These are phyloP conservation scores for Lenzites betulinus DNA, from an alignment of 768 basidiomycete species.

Conservation along the genomic window DNA sequence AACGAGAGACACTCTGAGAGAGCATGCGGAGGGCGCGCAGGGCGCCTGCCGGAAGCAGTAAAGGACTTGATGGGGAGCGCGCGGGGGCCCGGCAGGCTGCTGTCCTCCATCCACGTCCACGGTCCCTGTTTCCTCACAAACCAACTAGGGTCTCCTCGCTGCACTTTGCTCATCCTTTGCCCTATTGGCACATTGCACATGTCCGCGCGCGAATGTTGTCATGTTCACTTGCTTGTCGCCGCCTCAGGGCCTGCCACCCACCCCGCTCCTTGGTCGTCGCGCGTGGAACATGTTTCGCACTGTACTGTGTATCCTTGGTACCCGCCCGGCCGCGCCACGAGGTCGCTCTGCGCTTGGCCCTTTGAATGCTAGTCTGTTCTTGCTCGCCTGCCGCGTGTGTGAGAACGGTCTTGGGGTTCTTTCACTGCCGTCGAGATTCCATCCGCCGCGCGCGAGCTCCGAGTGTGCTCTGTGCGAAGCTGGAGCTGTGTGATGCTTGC, in stretches of 20 bases:
- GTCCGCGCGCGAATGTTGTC: background rate
- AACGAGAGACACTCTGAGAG: too few relatives aligned
- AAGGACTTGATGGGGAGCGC: too few relatives aligned
- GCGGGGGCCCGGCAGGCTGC: too few relatives aligned
- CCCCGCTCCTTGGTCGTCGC: background rate
- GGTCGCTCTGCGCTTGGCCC: too few relatives aligned
- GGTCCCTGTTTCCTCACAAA: too few relatives aligned
- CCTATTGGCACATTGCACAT: background rate
- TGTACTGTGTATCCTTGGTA: background rate
- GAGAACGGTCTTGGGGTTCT: background rate
- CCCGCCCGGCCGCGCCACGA: too few relatives aligned
- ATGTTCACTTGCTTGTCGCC: slow-evolving; percentile 2
- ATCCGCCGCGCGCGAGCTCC: background rate
- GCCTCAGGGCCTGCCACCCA: background rate
- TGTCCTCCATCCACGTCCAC: too few relatives aligned
- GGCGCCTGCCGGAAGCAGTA: too few relatives aligned
- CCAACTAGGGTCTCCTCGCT: background rate
- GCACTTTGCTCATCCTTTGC: background rate
- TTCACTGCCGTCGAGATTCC: background rate
- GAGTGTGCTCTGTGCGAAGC: background rate
- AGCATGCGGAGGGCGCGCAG: too few relatives aligned
- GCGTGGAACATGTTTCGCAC: background rate
- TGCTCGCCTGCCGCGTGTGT: background rate
- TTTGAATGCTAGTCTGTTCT: background rate
- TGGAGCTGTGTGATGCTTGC: background rate